Evolutionary conservation across 345 rosid species (phyloP), one percentile per base, ranked within the genome.

Genomic region (Euphorbia lathyris): DNA sequence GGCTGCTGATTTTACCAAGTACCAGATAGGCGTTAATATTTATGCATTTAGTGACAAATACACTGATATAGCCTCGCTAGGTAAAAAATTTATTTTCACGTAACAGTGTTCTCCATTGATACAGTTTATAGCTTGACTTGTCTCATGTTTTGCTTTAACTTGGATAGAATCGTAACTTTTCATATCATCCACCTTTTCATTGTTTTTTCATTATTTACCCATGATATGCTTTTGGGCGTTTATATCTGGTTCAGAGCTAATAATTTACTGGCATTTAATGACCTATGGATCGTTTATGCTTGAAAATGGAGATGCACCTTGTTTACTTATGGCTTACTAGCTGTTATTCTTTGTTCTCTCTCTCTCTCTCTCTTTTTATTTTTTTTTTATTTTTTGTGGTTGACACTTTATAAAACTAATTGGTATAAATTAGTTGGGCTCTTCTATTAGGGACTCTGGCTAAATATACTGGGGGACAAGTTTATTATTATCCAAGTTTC

Each of bases 1-100:
- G 97, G 98, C 99, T 83, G 99, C 99, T 29, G 99, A 96, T 86
- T 87, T 90, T 71, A 89, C 99, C 68, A 96, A 96, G 84, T 89
- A 74, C 74, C 98, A 96, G 87, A 90, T 92, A 78, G 97, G 90
- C 73, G 93, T 88, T 63, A 90, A 96, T 83, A 73, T 92, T 63
- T 92, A 92, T 68, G 97, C 96, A 32, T 90, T 86, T 83, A 86
- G 94, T 78, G 99, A 96, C 73, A 92, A 86, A 73, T 96, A 90
- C 80, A 89, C 86, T 47, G 98, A 96, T 76, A 84, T 96, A 77
- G 98, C 98, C 67, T 96, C 98, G 72, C 48, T 96, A 86, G 99
- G 99, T 96, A 86, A 22, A 16, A 61, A 45, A 25, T 13, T 58
- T 19, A 19, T 34, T 69, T 69, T 59, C 2, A 1, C 45, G 20